These are phyloP conservation scores for Tetracladium marchalianum DNA, from an alignment of 495 filamentous ascomycete genomes.

Conservation along the genomic window DNA sequence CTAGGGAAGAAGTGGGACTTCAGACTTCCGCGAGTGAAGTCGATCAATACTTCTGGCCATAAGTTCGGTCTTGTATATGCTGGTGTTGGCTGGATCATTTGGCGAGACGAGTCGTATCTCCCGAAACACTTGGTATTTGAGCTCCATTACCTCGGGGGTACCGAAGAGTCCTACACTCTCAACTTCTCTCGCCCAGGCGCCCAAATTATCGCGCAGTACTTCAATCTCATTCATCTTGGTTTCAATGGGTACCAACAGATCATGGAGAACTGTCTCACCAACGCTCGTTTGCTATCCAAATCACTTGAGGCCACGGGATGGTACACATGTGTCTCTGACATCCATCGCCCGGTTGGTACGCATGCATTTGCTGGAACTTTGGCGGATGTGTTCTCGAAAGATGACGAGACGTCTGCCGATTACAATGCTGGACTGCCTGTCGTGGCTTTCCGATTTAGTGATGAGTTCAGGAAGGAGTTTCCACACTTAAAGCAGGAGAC, in stretches of 20 bases:
- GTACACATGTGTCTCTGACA: constrained; percentile 61
- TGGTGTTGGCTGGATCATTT: constrained; percentile 68
- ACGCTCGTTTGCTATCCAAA: constrained; percentile 57
- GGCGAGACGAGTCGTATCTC: constrained; percentile 57
- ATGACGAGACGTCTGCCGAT: constrained; percentile 42
- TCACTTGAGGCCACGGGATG: constrained; percentile 60
- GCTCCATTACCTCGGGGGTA: constrained; percentile 66
- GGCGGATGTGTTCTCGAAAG: constrained; percentile 24
- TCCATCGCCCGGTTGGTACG: constrained; percentile 43
- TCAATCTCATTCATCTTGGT: constrained; percentile 66
- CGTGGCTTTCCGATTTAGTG: constrained; percentile 56
- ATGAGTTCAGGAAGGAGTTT: constrained; percentile 51
- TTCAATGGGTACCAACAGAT: constrained; percentile 53
- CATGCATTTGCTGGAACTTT: constrained; percentile 22
- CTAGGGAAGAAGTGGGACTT: constrained; percentile 55
- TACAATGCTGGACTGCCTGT: constrained; percentile 64
- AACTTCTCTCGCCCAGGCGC: constrained; percentile 69
- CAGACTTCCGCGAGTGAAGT: constrained; percentile 59
- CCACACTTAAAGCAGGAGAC: constrained; percentile 57
- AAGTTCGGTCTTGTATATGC: constrained; percentile 68
- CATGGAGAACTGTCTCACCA: constrained; percentile 63
- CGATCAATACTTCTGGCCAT: constrained; percentile 66
- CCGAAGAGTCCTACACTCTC: constrained; percentile 62
- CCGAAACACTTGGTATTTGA: constrained; percentile 67
- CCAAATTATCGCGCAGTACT: constrained; percentile 68